These are phyloP conservation scores for Epichloe elymi DNA, from an alignment of 2,329 filamentous ascomycete genomes.

Conservation along the genomic window DNA sequence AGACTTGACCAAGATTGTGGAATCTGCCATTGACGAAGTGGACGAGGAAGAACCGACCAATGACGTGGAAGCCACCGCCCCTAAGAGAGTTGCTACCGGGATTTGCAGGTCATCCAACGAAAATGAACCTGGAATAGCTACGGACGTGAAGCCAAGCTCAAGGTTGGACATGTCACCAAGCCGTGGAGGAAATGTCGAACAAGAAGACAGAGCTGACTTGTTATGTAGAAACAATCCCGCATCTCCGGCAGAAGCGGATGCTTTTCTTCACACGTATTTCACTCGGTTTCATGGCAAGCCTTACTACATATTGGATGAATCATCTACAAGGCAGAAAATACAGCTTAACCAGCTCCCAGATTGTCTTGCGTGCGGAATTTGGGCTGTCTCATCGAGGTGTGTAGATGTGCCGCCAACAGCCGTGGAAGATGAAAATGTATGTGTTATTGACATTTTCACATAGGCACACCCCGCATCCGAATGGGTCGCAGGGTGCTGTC, in stretches of 20 bases:
- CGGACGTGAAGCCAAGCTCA: neutral
- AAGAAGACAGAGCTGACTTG: neutral
- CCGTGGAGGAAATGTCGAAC: neutral
- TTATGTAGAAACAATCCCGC: constrained; percentile 30
- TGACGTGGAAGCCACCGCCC: constrained; percentile 23
- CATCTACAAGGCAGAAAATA: constrained; percentile 56
- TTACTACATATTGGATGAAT: constrained; percentile 69
- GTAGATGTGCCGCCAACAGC: constrained; percentile 9
- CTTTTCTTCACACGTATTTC: constrained; percentile 68
- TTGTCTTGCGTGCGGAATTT: constrained; percentile 43
- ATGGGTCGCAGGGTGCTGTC: constrained; percentile 53
- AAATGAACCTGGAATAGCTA: neutral
- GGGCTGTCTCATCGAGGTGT: constrained; percentile 49
- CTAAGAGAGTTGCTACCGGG: constrained; percentile 28
- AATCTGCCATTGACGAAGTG: neutral
- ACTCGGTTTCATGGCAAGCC: constrained; percentile 67
- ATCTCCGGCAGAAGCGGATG: constrained; percentile 39
- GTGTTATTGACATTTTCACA: neutral
- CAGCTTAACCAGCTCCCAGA: constrained; percentile 52
- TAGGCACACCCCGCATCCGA: constrained; percentile 54
- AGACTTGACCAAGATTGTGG: neutral
- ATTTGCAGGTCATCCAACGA: constrained; percentile 14
- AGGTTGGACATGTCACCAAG: neutral
- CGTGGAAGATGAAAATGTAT: neutral
- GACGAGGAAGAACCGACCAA: constrained; percentile 2